phyloP scores from a whole-genome alignment of 2,329 filamentous ascomycete species.

The Diatrype stigma region DNA sequence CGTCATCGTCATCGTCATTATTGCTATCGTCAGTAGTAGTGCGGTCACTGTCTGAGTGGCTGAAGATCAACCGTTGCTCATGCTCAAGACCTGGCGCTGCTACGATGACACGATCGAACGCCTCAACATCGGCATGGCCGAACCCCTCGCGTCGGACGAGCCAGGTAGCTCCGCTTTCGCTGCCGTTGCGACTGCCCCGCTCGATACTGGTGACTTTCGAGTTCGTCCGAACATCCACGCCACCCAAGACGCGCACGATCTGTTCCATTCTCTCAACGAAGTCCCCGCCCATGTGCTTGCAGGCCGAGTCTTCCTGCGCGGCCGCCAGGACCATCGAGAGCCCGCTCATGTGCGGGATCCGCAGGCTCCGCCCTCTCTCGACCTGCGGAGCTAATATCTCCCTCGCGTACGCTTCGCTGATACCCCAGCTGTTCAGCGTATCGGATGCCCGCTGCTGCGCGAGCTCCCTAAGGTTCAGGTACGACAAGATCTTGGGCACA shows the following conservation, averaged over 20 bases:
- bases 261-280: conserved; percentile 10
- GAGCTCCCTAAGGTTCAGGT: conserved; percentile 7
- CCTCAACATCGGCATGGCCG: conserved; percentile 2
- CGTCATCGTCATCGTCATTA: no score
- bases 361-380: conserved; percentile 12
- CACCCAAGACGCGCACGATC: conserved; percentile 2
- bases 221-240: conserved; percentile 2
- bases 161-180: conserved; percentile 3
- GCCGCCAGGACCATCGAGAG: conserved; percentile 15
- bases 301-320: conserved; percentile 15
- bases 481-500: conserved; percentile 10
- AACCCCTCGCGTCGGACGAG: conserved; percentile 7
- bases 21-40: no score
- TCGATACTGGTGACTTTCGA: conserved; percentile 12
- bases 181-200: conserved; percentile 10
- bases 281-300: conserved; percentile 13
- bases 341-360: conserved; percentile 8
- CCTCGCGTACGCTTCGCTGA: conserved; percentile 13
- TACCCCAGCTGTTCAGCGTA: conserved; percentile 8
- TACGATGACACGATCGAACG: conserved; percentile 15
- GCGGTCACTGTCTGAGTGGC: background rate
- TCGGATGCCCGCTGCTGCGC: conserved; percentile 7
- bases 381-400: conserved; percentile 19
- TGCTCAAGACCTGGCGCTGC: conserved; percentile 6
- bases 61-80: background rate